Evolutionary conservation across 495 filamentous ascomycete species (phyloP).

Genomic region (Penicillium taxi): DNA sequence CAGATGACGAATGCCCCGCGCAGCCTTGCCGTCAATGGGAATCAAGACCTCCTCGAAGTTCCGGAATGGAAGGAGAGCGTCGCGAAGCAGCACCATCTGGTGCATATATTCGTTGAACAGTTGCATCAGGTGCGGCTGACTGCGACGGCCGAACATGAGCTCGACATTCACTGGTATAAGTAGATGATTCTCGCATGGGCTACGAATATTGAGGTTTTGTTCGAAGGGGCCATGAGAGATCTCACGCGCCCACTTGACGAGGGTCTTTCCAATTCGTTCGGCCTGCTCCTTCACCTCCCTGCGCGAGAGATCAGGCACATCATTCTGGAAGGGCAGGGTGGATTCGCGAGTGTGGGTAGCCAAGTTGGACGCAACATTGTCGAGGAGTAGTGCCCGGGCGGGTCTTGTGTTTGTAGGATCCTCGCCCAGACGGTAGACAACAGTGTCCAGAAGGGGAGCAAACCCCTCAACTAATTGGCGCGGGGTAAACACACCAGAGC

Average conservation of each 20-base stretch:
- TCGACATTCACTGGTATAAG: conserved; percentile 15
- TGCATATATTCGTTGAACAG: conserved; percentile 31
- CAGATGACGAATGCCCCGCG: conserved; percentile 17
- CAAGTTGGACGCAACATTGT: conserved; percentile 22
- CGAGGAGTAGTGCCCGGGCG: conserved; percentile 17
- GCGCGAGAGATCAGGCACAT: conserved; percentile 13
- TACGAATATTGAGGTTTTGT: conserved; percentile 17
- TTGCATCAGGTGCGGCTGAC: conserved; percentile 23
- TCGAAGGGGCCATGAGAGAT: conserved; percentile 4
- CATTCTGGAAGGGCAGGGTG: conserved; percentile 15
- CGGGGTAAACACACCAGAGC: conserved; percentile 22
- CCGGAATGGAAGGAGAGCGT: conserved; percentile 25
- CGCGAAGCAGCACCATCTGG: conserved; percentile 29
- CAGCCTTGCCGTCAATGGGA: conserved; percentile 9
- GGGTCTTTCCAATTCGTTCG: conserved; percentile 15
- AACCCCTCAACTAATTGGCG: conserved; percentile 20
- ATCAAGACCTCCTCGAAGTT: conserved; percentile 27
- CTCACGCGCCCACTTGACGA: conserved; percentile 22
- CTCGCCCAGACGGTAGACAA: conserved; percentile 17
- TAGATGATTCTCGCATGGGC: conserved; percentile 28
- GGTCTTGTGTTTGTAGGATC: conserved; percentile 10
- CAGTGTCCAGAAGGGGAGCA: conserved; percentile 22
- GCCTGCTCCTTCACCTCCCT: conserved; percentile 23
- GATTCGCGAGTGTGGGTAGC: conserved; percentile 22
- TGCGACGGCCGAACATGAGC: conserved; percentile 24